These are phyloP conservation scores for Penicillium maclennaniae DNA, from an alignment of 495 filamentous ascomycete species.

Conservation along the genomic window DNA sequence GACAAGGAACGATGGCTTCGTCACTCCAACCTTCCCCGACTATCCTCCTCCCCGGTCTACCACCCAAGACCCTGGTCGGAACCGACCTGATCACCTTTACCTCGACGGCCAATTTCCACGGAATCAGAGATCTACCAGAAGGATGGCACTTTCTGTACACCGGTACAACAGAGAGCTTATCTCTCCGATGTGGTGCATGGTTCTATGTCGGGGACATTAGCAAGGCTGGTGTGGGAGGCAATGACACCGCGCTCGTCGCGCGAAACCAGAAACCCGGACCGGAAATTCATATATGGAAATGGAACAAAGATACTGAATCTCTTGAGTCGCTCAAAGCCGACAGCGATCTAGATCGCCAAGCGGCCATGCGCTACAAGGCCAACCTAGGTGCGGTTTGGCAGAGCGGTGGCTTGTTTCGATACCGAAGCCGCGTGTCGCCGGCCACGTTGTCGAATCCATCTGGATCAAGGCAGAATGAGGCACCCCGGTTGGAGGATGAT, in stretches of 20 bases:
- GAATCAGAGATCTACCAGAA: constrained; percentile 53
- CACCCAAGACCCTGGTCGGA: constrained; percentile 48
- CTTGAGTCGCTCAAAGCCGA: constrained; percentile 23
- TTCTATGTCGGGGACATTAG: constrained; percentile 47
- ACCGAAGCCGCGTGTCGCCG: constrained; percentile 37
- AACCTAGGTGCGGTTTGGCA: constrained; percentile 42
- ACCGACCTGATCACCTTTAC: constrained; percentile 54
- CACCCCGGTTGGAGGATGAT: constrained; percentile 19
- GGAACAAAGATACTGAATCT: constrained; percentile 35
- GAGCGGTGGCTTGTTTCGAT: constrained; percentile 38
- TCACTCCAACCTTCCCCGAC: constrained; percentile 37
- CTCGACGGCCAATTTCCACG: constrained; percentile 53
- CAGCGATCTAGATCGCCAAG: constrained; percentile 26
- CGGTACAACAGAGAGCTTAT: constrained; percentile 51
- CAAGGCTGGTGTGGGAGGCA: constrained; percentile 7
- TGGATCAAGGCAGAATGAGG: constrained; percentile 1
- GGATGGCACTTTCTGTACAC: constrained; percentile 64
- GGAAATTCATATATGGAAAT: constrained; percentile 46
- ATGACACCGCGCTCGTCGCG: constrained; percentile 14
- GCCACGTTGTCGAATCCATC: constrained; percentile 18
- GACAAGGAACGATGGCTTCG: constrained; percentile 11
- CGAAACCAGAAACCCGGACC: constrained; percentile 1
- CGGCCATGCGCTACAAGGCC: constrained; percentile 40
- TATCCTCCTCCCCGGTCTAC: constrained; percentile 46
- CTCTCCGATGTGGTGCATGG: constrained; percentile 59